A percentile compares a stretch with the other conserved stretches of the same genome.
Conservation (phyloP, 495 filamentous ascomycete species). For the Lichina pygmaea region DNA sequence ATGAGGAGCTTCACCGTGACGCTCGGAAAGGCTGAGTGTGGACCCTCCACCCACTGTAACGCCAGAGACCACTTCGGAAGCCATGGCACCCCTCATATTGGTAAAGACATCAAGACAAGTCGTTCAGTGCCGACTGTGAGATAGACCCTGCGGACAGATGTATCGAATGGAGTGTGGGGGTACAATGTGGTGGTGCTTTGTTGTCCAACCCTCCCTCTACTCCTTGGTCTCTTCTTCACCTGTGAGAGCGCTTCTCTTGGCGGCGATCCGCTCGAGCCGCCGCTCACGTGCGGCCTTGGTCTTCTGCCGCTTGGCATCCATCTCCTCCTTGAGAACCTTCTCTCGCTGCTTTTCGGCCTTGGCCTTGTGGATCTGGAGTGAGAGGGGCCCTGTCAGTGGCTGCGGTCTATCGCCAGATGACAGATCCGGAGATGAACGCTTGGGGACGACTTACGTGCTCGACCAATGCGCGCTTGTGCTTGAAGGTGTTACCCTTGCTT, state of each 20-base stretch:
- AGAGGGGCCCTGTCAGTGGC: background rate
- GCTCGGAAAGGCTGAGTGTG: too few relatives aligned
- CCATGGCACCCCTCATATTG: too few relatives aligned
- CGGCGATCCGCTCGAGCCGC: constrained; percentile 60
- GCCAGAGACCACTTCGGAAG: too few relatives aligned
- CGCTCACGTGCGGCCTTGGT: constrained; percentile 98
- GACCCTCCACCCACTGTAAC: too few relatives aligned
- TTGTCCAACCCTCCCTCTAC: background rate
- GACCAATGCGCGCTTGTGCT: constrained; percentile 98
- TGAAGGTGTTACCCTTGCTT: constrained; percentile 99
- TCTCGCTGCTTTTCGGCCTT: constrained; percentile 97
- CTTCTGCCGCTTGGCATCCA: constrained; percentile 98
- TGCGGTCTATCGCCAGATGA: background rate
- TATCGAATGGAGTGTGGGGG: too few relatives aligned
- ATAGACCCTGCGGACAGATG: too few relatives aligned
- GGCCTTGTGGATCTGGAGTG: constrained; percentile 79
- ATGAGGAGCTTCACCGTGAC: too few relatives aligned
- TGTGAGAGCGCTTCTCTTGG: constrained; percentile 66
- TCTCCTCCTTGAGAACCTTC: constrained; percentile 86
- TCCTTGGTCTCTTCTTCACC: constrained; percentile 26
- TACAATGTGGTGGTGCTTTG: too few relatives aligned
- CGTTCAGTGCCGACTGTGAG: too few relatives aligned
- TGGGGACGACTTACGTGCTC: constrained; percentile 69
- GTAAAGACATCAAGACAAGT: too few relatives aligned
- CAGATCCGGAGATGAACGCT: background rate